A percentile compares a stretch with the other conserved stretches of the same genome.
Conservation (phyloP, 345 rosid genomes). For the Psidium guajava region DNA sequence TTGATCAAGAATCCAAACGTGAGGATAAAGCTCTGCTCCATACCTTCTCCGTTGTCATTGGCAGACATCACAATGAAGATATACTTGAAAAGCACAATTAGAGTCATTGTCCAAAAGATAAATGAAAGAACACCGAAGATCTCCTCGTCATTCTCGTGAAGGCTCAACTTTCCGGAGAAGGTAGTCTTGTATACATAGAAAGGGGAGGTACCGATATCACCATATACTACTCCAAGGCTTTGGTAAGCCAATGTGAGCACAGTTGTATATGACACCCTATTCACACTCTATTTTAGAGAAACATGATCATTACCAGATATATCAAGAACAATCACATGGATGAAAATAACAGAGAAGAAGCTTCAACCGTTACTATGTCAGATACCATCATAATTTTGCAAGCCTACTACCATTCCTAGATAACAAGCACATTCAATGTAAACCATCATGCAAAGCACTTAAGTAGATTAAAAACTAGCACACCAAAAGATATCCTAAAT, state of each 20-base stretch:
- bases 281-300: conserved; percentile 37
- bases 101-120: conserved; percentile 85
- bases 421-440: not conserved
- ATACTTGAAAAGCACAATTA: conserved; percentile 68
- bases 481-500: not conserved
- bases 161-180: conserved; percentile 71
- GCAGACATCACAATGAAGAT: conserved; percentile 53
- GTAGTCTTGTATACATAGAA: conserved; percentile 77
- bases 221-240: conserved; percentile 87
- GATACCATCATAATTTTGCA: not conserved
- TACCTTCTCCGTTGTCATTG: conserved; percentile 89
- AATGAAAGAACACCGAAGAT: conserved; percentile 77
- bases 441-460: not conserved
- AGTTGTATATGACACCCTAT: conserved; percentile 38
- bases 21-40: not conserved
- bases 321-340: not conserved
- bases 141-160: conserved; percentile 65
- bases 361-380: not conserved
- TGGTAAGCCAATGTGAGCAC: conserved; percentile 73
- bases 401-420: not conserved
- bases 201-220: conserved; percentile 74
- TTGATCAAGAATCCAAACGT: not conserved
- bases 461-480: not conserved
- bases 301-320: not conserved
- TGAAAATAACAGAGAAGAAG: not conserved